A percentile compares a stretch with the other conserved stretches of the same genome.
Evolutionary conservation across 768 basidiomycete genomes (phyloP).

Genomic region (Botryobasidium botryosum): DNA sequence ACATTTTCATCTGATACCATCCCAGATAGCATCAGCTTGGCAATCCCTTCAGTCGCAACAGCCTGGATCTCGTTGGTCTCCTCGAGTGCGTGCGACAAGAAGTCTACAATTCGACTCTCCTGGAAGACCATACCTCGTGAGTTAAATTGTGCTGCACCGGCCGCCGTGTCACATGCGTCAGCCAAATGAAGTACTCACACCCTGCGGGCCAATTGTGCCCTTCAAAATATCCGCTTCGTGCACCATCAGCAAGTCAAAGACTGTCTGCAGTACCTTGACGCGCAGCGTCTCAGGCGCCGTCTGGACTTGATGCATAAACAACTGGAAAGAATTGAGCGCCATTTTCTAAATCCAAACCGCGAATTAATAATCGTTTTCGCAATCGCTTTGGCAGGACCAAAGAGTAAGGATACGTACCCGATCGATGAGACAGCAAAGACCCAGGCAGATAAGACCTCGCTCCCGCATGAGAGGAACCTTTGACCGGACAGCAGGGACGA

Average conservation of each 20-base stretch:
- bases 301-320: constrained; percentile 66
- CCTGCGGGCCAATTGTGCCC: constrained; percentile 18
- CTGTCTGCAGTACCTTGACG: constrained; percentile 51
- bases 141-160: not conserved
- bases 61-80: constrained; percentile 51
- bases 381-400: too few relatives aligned
- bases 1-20: constrained; percentile 60
- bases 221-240: constrained; percentile 53
- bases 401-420: constrained; percentile 31
- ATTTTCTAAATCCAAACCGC: constrained; percentile 24
- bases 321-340: constrained; percentile 45
- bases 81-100: constrained; percentile 36
- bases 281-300: constrained; percentile 46
- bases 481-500: constrained; percentile 77
- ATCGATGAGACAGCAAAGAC: constrained; percentile 74
- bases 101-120: constrained; percentile 47
- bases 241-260: constrained; percentile 79
- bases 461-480: constrained; percentile 72
- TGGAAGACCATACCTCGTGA: constrained; percentile 11
- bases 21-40: constrained; percentile 72
- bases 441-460: constrained; percentile 63
- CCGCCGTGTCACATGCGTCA: not conserved
- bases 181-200: constrained; percentile 1
- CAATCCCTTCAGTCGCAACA: constrained; percentile 54
- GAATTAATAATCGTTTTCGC: not conserved